Base-by-base conservation (phyloP, 768 basidiomycete genomes). In the Pholiota microspora region DNA sequence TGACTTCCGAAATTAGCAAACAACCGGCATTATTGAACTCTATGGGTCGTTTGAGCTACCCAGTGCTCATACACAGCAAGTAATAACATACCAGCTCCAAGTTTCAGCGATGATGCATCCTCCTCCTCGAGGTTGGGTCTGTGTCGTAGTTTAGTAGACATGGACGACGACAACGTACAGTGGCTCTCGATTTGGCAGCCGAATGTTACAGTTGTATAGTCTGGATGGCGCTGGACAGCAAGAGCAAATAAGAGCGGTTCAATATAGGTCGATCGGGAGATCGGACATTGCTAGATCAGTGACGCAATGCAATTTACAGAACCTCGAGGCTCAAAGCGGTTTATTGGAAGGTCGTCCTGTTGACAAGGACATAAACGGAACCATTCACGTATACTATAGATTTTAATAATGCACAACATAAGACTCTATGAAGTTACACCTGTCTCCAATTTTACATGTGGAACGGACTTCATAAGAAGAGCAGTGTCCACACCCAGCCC, bases 11-110 rank as follows among this genome's bases (percentile, higher is more conserved):
- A 56, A 95, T 93, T 62, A 94, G 80, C 65, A 96, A 69, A 69
- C 90, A 93, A 77, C 90, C 92, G 4, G 89, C 89, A 59, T 93
- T 92, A 74, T 92, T 92, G 74, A 95, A 95, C 67, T 92, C 93
- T 92, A 58, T 13, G 25, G 35, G 50, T 4, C 28, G 25, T 8
- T 49, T 46, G 29, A 53, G 53, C 23, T 28, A 25, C 6, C 1
- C 16, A 28, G 18, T 27, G n/a, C 16, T 13, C 18, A 27, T 1
- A 2, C 13, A 50, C 6, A 27, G 21, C 10, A 36, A 40, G 9
- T 2, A 21, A n/a, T 4, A 13, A 18, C 29, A 56, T 45, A 86
- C 89, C 90, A 61, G 83, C 71, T 15, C 92, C 92, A 24, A 94
- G 85, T 67, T 93, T 93, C 62, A 94, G 71, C 15, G 85, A 83